A percentile compares a stretch with the other conserved stretches of the same genome.
Evolutionary conservation across 2,329 filamentous ascomycete species (phyloP).

Genomic region (Cercospora nicotianae): DNA sequence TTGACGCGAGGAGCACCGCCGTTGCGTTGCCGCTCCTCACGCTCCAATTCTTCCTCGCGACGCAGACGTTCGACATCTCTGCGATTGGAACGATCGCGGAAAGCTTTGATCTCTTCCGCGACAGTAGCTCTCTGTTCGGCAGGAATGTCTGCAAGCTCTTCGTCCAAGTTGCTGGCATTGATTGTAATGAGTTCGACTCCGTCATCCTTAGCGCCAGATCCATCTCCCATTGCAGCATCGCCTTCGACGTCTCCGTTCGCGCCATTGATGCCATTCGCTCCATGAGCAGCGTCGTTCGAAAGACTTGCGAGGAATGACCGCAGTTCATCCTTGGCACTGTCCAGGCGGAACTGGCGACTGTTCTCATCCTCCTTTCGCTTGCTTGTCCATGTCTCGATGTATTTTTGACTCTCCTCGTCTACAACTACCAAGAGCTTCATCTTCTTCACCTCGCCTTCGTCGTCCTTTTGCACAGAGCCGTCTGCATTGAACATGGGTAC

Average conservation of each 20-base stretch:
- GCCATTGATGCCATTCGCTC: conserved; percentile 30
- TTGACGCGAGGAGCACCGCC: conserved; percentile 59
- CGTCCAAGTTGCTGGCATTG: conserved; percentile 71
- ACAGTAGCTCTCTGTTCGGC: conserved; percentile 95
- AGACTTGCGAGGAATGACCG: conserved; percentile 68
- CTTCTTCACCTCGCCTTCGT: conserved; percentile 35
- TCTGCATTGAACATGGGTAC: conserved; percentile 66
- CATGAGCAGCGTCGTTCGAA: conserved; percentile 60
- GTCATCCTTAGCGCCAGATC: conserved; percentile 52
- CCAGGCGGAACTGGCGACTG: conserved; percentile 65
- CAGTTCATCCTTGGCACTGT: conserved; percentile 67
- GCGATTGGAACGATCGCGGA: conserved; percentile 85
- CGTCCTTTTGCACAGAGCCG: conserved; percentile 45
- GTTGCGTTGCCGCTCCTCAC: conserved; percentile 74
- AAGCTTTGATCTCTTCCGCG: conserved; percentile 88
- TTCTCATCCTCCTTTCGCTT: conserved; percentile 63
- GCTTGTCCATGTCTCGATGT: conserved; percentile 78
- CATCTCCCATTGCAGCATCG: conserved; percentile 28
- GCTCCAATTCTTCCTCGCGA: conserved; percentile 89
- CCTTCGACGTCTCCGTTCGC: conserved; percentile 22
- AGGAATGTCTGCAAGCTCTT: conserved; percentile 92
- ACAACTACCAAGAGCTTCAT: conserved; percentile 57
- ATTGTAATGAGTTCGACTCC: conserved; percentile 87
- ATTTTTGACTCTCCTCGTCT: conserved; percentile 79
- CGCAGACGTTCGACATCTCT: conserved; percentile 84